These are phyloP conservation scores for Acmispon strigosus DNA, from an alignment of 306 rosid genomes.

Conservation along the genomic window DNA sequence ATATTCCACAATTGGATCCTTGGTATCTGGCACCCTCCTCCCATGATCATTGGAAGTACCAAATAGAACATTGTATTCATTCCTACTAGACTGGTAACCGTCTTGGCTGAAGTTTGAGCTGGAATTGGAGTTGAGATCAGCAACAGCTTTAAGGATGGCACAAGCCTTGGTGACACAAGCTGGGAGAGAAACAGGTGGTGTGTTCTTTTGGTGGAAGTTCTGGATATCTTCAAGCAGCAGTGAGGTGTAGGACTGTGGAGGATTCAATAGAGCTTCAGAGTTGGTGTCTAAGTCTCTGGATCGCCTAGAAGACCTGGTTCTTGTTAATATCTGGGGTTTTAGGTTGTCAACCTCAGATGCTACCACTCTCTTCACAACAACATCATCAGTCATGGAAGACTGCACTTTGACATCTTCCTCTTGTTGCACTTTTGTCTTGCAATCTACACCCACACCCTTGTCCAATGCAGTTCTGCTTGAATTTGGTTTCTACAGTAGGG, in stretches of 20 bases:
- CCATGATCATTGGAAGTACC: conserved; percentile 1
- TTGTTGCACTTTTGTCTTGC: conserved; percentile 30
- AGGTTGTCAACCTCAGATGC: conserved; percentile 31
- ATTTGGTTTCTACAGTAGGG: conserved; percentile 51
- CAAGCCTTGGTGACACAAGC: conserved; percentile 86
- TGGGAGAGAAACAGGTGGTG: conserved; percentile 60
- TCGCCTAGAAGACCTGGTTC: conserved; percentile 70
- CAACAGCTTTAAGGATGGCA: conserved; percentile 88
- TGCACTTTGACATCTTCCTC: conserved; percentile 32
- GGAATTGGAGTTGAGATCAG: conserved; percentile 73
- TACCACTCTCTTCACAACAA: conserved; percentile 30
- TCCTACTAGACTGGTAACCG: conserved; percentile 33
- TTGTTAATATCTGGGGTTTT: conserved; percentile 50
- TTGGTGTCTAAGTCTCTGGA: conserved; percentile 71
- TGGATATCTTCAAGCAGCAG: conserved; percentile 82
- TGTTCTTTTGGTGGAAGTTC: conserved; percentile 81
- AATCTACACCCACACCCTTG: conserved; percentile 22
- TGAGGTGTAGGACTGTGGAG: conserved; percentile 65
- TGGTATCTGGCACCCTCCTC: conserved; percentile 29
- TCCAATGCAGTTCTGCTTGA: conserved; percentile 23
- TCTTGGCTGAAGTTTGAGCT: conserved; percentile 33
- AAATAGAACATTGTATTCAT: conserved; percentile 22
- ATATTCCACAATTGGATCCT: conserved; percentile 67
- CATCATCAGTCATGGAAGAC: conserved; percentile 19
- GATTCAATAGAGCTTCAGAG: conserved; percentile 41